Base-by-base conservation (phyloP, 345 rosid genomes). In the Citrus glauca region DNA sequence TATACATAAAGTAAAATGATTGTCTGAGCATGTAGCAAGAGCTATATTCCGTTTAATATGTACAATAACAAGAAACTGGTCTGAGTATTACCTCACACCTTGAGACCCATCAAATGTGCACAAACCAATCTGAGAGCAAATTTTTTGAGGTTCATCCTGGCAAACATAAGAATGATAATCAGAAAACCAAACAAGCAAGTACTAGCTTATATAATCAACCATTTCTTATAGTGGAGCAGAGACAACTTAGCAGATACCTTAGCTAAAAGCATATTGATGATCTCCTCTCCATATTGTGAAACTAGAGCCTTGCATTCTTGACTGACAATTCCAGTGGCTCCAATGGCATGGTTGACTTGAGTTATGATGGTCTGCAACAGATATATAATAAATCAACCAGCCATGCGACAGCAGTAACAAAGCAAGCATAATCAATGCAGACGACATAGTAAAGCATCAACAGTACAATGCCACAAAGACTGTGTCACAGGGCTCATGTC, bases 311-410 rank as follows among this genome's bases (percentile, higher is more conserved):
- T 89, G 81, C 93, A 90, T 75, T 91, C 89, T 78, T 89, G 87
- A 84, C 96, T 90, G 38, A 84, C 89, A 37, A 91, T 76, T 48
- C 96, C 96, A 33, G 90, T 38, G 19, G 93, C 93, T 79, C 92
- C 96, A 78, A 91, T 91, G 33, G 93, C 93, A 60, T 87, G 90
- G 71, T 91, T 91, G 55, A 89, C 87, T 81, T 88, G 87, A 32
- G 90, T 67, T 80, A 91, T 83, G 57, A 91, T 86, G 24, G 81
- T 55, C 95, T 89, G 84, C 65, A 75, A 57, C 50, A n/a, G 27
- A 66, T 42, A 75, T 38, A 45, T 35, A 77, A 35, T 28, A 71
- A 20, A 69, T 27, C 35, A 63, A 45, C 53, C 69, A 68, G 55
- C 57, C 42, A 50, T 66, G 50, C 37, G 19, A 27, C 48, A 9